A percentile compares a stretch with the other conserved stretches of the same genome.
Conservation (phyloP, 192 early-diverging fungal species). For the Linnemannia zychae region DNA sequence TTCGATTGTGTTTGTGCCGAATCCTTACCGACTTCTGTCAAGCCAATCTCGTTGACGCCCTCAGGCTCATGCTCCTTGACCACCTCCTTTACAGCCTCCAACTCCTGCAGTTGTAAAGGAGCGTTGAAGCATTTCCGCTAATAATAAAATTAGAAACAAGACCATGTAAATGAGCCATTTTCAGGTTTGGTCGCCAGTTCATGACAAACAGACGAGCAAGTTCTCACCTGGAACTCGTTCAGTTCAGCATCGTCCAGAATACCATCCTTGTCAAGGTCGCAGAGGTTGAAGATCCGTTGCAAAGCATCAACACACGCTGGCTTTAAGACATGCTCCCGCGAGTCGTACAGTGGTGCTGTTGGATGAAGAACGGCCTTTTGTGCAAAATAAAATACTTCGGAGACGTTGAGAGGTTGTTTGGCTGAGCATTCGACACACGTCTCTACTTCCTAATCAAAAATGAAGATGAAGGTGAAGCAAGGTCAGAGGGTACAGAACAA, state of each 20-base stretch:
- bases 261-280: conserved; percentile 95
- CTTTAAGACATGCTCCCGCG: conserved; percentile 92
- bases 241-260: conserved; percentile 93
- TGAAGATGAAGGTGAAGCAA: background rate
- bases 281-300: conserved; percentile 93
- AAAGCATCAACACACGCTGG: conserved; percentile 93
- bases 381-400: conserved; percentile 99
- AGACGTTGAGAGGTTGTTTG: conserved; percentile 94
- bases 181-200: background rate
- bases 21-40: conserved; percentile 84
- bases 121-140: conserved; percentile 96
- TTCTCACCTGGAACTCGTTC: conserved; percentile 92
- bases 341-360: conserved; percentile 96
- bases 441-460: conserved; percentile 86
- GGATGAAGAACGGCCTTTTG: conserved; percentile 99
- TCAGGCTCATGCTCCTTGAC: conserved; percentile 89
- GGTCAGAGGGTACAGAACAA: background rate
- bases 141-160: background rate
- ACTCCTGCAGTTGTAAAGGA: conserved; percentile 94
- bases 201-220: background rate
- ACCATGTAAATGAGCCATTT: background rate
- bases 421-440: conserved; percentile 99
- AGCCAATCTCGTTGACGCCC: conserved; percentile 87
- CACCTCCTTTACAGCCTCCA: conserved; percentile 96
- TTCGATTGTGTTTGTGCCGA: background rate